phyloP scores from a whole-genome alignment of 2,329 filamentous ascomycete species.

The Domatiomyces globalis region DNA sequence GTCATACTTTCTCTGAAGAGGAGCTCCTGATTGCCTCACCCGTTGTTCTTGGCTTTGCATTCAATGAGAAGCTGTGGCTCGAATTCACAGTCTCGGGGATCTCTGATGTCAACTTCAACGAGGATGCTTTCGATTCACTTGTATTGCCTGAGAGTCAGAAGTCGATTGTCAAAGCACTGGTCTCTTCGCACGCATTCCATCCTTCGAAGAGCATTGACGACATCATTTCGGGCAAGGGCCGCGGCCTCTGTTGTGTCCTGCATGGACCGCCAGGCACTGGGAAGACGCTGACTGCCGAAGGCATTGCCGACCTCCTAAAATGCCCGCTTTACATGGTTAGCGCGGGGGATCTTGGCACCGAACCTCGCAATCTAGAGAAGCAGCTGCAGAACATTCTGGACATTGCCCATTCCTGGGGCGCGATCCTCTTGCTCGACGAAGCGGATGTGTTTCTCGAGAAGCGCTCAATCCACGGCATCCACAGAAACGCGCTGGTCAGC shows the following conservation, averaged over 20 bases:
- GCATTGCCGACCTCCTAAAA: constrained; percentile 68
- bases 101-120: constrained; percentile 71
- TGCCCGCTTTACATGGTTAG: constrained; percentile 73
- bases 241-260: constrained; percentile 67
- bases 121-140: constrained; percentile 65
- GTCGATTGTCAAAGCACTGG: constrained; percentile 61
- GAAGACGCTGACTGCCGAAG: constrained; percentile 77
- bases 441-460: constrained; percentile 75
- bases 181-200: constrained; percentile 72
- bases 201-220: constrained; percentile 71
- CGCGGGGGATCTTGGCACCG: constrained; percentile 68
- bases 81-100: constrained; percentile 72
- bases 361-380: constrained; percentile 56
- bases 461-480: constrained; percentile 67
- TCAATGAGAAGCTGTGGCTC: constrained; percentile 79
- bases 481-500: constrained; percentile 71
- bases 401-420: constrained; percentile 74
- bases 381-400: constrained; percentile 75
- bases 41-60: constrained; percentile 73
- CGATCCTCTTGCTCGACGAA: constrained; percentile 72
- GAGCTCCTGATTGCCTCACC: constrained; percentile 74
- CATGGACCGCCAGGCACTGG: constrained; percentile 78
- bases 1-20: constrained; percentile 58
- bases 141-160: constrained; percentile 54
- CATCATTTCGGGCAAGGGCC: constrained; percentile 70